Conservation (phyloP, 306 rosid species). For the Acacia melanoxylon region DNA sequence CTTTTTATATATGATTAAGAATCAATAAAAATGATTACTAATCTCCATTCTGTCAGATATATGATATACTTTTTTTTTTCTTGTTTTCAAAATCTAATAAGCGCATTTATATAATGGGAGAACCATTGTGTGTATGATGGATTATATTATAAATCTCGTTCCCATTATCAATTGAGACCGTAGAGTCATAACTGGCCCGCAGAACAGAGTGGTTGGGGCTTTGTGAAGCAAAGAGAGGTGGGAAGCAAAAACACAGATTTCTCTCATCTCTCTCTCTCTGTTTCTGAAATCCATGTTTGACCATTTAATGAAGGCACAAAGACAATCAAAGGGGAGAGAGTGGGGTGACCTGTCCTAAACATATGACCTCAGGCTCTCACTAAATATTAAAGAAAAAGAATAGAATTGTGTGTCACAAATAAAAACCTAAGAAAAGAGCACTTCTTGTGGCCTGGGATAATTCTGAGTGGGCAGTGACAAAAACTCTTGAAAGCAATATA, state of each 20-base stretch:
- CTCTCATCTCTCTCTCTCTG: conserved; percentile 11
- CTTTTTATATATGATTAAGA: background rate
- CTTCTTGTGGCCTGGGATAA: conserved; percentile 18
- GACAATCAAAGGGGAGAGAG: background rate
- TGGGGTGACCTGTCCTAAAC: background rate
- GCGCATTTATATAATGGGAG: background rate
- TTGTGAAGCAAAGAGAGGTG: conserved; percentile 12
- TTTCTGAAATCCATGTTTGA: conserved; percentile 32
- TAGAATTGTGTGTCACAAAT: background rate
- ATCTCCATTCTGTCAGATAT: conserved; percentile 1
- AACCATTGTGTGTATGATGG: background rate
- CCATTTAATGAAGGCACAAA: conserved; percentile 30
- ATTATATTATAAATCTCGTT: background rate
- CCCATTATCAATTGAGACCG: conserved; percentile 21
- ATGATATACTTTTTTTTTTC: background rate
- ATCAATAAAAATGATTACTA: background rate
- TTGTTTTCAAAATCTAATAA: background rate
- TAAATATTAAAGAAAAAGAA: background rate
- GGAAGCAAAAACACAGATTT: conserved; percentile 5
- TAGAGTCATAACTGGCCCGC: conserved; percentile 15
- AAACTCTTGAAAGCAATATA: conserved; percentile 30
- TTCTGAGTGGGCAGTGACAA: conserved; percentile 17
- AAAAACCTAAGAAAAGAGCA: conserved; percentile 2
- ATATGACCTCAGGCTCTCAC: background rate
- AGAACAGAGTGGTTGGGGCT: conserved; percentile 6